Evolutionary conservation across 176 grass and related monocot species (phyloP).

Genomic region (Pharus latifolius): DNA sequence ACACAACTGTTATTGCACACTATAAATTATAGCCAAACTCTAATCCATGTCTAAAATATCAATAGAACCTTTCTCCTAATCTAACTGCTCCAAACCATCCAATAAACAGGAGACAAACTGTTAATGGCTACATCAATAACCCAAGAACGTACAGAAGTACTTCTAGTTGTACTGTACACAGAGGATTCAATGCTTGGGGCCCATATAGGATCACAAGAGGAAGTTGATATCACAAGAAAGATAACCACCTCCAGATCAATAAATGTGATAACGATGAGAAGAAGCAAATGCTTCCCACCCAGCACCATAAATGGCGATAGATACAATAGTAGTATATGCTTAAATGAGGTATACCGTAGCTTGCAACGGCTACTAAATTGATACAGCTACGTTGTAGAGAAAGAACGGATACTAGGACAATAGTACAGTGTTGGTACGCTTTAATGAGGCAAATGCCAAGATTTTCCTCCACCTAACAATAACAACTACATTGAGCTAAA

Average conservation of each 20-base stretch:
- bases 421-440: too few species aligned
- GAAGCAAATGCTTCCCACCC: background rate
- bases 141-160: conserved; percentile 26
- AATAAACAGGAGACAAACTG: conserved; percentile 25
- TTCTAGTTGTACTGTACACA: conserved; percentile 1
- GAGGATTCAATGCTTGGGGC: conserved; percentile 20
- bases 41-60: background rate
- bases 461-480: too few species aligned
- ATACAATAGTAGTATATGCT: too few species aligned
- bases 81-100: background rate
- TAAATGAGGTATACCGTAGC: conserved; percentile 19
- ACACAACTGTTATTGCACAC: background rate
- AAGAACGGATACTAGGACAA: too few species aligned
- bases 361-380: too few species aligned
- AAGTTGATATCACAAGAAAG: conserved; percentile 35
- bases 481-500: background rate
- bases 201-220: conserved; percentile 7
- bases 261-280: conserved; percentile 18
- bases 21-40: background rate
- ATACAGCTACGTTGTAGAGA: too few species aligned
- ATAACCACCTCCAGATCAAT: conserved; percentile 12
- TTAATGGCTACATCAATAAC: conserved; percentile 30
- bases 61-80: background rate
- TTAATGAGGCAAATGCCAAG: too few species aligned
- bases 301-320: conserved; percentile 31